Percentiles rank a stretch among this genome's conserved stretches.
phyloP scores from a whole-genome alignment of 2,329 filamentous ascomycete species.

The Didymella sp. region DNA sequence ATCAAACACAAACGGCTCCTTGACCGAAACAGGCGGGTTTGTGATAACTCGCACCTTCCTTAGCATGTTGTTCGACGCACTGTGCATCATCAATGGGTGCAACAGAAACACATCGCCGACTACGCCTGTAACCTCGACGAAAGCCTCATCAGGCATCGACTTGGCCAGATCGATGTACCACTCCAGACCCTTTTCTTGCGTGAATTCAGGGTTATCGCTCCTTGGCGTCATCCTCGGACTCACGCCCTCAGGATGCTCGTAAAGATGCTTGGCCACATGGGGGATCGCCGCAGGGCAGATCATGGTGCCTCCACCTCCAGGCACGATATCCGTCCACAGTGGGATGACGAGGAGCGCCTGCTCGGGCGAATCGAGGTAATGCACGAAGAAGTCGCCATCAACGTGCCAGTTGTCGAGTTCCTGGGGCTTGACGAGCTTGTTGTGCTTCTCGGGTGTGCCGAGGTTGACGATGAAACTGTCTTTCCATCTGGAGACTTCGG shows the following conservation, averaged over 20 bases:
- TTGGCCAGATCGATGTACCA: constrained; percentile 56
- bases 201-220: constrained; percentile 55
- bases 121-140: constrained; percentile 63
- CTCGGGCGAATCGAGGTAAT: constrained; percentile 74
- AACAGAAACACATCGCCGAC: constrained; percentile 65
- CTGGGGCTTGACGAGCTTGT: constrained; percentile 58
- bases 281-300: constrained; percentile 68
- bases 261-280: constrained; percentile 62
- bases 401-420: constrained; percentile 70
- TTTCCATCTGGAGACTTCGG: constrained; percentile 61
- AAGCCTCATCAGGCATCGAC: constrained; percentile 49
- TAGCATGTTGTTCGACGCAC: constrained; percentile 58
- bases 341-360: constrained; percentile 73
- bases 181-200: constrained; percentile 50
- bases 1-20: constrained; percentile 61
- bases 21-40: constrained; percentile 62
- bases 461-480: constrained; percentile 75
- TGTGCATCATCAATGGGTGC: constrained; percentile 68
- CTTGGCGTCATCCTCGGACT: constrained; percentile 69
- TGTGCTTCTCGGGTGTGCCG: constrained; percentile 61
- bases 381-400: constrained; percentile 75
- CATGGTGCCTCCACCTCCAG: constrained; percentile 68
- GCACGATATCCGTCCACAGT: constrained; percentile 68
- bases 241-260: constrained; percentile 69
- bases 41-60: constrained; percentile 61